phyloP scores from a whole-genome alignment of 106 monocot species.

The Acorus gramineus region DNA sequence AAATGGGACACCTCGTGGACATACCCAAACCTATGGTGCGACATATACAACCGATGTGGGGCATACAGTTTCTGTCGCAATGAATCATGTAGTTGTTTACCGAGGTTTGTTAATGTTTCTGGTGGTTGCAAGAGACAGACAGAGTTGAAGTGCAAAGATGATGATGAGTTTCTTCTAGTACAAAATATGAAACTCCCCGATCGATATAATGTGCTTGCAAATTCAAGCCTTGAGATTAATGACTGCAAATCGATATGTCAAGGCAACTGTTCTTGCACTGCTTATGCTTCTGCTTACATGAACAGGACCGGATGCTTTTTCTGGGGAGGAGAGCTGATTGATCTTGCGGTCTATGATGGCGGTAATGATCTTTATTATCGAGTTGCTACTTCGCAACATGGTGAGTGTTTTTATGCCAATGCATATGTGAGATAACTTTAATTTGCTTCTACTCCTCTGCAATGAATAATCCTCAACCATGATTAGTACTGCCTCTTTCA shows the following conservation, averaged over 20 bases:
- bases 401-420: no score
- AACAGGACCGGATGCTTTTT: not conserved
- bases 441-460: no score
- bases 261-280: not conserved
- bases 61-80: not conserved
- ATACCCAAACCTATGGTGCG: not conserved
- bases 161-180: no score
- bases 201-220: no score
- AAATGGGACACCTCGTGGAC: not conserved
- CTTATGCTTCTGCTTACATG: not conserved
- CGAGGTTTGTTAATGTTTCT: not conserved
- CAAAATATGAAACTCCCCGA: no score
- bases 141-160: no score
- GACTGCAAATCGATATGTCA: not conserved
- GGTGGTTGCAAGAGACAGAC: not conserved
- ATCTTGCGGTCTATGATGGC: not conserved
- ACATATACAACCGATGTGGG: conserved; percentile 2
- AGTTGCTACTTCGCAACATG: no score
- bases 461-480: no score
- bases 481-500: no score
- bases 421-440: no score
- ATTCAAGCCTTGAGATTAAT: no score
- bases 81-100: not conserved
- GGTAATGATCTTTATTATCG: no score
- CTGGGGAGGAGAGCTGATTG: not conserved